Percentiles rank a stretch among this genome's conserved stretches.
Evolutionary conservation across 441 rosid species (phyloP).

Genomic region (Erysimum pusillum): DNA sequence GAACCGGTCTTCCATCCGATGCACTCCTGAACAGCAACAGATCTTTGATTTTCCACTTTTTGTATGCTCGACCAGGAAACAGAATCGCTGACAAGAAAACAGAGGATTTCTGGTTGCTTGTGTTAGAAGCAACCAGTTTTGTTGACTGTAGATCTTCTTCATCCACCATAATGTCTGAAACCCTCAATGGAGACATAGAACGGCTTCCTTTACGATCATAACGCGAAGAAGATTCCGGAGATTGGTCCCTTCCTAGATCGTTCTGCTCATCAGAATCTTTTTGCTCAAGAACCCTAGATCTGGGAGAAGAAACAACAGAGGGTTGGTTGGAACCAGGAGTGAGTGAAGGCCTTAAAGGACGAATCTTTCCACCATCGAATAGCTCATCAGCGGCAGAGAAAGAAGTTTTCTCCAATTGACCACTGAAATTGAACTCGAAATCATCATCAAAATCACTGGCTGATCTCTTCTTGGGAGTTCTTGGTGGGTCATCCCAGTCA

Average conservation of each 20-base stretch:
- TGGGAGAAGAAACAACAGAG: constrained; percentile 48
- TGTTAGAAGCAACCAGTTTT: constrained; percentile 42
- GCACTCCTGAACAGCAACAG: constrained; percentile 84
- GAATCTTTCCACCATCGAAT: constrained; percentile 84
- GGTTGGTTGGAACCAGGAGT: constrained; percentile 24
- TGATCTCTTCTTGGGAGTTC: constrained; percentile 52
- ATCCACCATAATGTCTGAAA: constrained; percentile 68
- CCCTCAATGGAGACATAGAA: constrained; percentile 79
- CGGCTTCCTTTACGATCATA: constrained; percentile 70
- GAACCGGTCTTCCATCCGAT: constrained; percentile 80
- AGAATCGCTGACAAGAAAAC: constrained; percentile 68
- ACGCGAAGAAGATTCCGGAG: constrained; percentile 45
- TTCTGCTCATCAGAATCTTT: constrained; percentile 42
- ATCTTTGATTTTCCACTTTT: constrained; percentile 86
- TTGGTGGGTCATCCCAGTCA: constrained; percentile 34
- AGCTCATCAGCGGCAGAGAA: constrained; percentile 92
- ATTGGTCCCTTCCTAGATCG: constrained; percentile 65
- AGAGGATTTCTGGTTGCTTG: constrained; percentile 50
- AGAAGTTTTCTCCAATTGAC: constrained; percentile 70
- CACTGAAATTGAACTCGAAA: constrained; percentile 87
- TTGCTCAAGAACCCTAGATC: constrained; percentile 49
- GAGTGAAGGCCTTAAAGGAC: constrained; percentile 64
- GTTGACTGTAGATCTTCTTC: constrained; percentile 48
- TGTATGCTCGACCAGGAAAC: constrained; percentile 56
- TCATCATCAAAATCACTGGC: constrained; percentile 51